Conservation (phyloP, 1,284 basidiomycete species). For the Ganoderma resinaceum region DNA sequence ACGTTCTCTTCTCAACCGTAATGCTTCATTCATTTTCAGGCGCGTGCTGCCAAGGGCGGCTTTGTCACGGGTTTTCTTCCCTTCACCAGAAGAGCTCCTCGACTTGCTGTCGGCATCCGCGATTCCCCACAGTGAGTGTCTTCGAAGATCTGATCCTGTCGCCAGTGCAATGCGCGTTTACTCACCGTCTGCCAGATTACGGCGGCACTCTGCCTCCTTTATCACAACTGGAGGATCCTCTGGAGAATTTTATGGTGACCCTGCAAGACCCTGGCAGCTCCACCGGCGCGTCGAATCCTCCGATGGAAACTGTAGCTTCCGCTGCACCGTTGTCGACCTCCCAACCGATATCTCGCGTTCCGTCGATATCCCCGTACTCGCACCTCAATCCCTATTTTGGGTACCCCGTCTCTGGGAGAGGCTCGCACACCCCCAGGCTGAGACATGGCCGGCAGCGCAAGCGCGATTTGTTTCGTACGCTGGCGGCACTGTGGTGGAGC, state of each 20-base stretch:
- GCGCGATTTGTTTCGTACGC: conserved; percentile 72
- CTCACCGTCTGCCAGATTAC: conserved; percentile 54
- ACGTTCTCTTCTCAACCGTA: conserved; percentile 28
- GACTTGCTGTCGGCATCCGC: conserved; percentile 61
- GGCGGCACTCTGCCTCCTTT: conserved; percentile 61
- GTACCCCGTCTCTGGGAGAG: conserved; percentile 62
- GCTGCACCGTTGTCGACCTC: background rate
- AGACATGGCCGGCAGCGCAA: conserved; percentile 71
- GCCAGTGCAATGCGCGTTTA: conserved; percentile 11
- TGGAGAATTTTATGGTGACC: conserved; percentile 32
- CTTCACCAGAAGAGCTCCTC: conserved; percentile 63
- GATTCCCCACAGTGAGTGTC: conserved; percentile 63
- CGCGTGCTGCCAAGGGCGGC: conserved; percentile 74
- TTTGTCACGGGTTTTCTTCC: conserved; percentile 78
- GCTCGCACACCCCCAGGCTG: conserved; percentile 45
- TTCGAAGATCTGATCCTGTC: conserved; percentile 11
- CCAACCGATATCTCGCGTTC: conserved; percentile 18
- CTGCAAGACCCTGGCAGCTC: conserved; percentile 3
- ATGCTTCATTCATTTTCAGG: conserved; percentile 43
- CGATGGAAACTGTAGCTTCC: conserved; percentile 8
- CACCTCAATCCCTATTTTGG: conserved; percentile 82
- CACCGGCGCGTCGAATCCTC: conserved; percentile 3
- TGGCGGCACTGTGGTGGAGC: conserved; percentile 70
- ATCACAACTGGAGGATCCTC: conserved; percentile 54
- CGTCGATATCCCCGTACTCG: conserved; percentile 57